These are phyloP conservation scores for Lactarius sp. DNA, from an alignment of 768 basidiomycete genomes.

Conservation along the genomic window DNA sequence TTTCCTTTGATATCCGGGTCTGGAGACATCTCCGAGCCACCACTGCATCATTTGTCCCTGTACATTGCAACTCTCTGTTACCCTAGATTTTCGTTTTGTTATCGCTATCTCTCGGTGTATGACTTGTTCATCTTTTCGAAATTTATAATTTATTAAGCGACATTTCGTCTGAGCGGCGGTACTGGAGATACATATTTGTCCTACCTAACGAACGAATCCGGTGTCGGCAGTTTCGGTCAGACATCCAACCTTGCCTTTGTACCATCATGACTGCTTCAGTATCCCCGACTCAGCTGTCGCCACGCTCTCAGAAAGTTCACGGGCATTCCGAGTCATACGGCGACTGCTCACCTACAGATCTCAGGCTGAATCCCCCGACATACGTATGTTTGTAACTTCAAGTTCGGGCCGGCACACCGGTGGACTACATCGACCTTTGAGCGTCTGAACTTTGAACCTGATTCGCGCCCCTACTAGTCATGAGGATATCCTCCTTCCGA, in stretches of 20 bases:
- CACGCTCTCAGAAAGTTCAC: constrained; percentile 12
- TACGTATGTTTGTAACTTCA: not conserved
- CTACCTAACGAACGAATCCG: no score
- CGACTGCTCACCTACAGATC: constrained; percentile 11
- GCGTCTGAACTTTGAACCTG: no score
- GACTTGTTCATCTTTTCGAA: no score
- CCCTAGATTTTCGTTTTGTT: not conserved
- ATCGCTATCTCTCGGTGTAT: not conserved
- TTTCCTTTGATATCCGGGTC: not conserved
- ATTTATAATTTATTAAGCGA: no score
- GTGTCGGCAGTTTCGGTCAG: no score
- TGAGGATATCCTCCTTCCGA: constrained; percentile 36
- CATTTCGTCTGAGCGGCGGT: no score
- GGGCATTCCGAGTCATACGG: constrained; percentile 13
- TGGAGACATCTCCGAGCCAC: not conserved
- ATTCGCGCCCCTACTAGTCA: not conserved
- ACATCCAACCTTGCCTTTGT: not conserved
- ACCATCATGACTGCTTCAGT: constrained; percentile 6
- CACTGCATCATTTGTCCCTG: not conserved
- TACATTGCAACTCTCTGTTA: not conserved
- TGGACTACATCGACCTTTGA: no score
- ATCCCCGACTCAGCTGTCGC: constrained; percentile 3
- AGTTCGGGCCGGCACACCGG: not conserved
- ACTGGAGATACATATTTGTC: no score
- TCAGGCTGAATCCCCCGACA: constrained; percentile 4